These are phyloP conservation scores for Cnidoscolus chayamansa DNA, from an alignment of 441 rosid genomes.

Conservation along the genomic window DNA sequence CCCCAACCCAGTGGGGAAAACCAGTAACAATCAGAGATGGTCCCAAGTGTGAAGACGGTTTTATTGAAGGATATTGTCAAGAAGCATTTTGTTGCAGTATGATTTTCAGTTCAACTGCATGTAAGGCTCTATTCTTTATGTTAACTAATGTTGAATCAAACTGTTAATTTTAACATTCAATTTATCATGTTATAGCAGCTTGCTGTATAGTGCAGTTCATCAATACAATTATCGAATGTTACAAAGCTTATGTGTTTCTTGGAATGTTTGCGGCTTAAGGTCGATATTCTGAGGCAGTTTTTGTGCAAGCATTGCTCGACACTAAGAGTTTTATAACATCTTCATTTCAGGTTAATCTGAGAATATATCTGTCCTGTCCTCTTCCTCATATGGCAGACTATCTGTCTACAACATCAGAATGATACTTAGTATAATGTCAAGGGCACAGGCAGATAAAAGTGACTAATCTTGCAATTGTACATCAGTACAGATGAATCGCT, in stretches of 20 bases:
- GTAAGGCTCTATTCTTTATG: constrained; percentile 7
- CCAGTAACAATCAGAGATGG: constrained; percentile 19
- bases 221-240: constrained; percentile 3
- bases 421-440: background rate
- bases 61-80: constrained; percentile 6
- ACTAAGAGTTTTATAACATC: background rate
- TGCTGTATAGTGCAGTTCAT: constrained; percentile 22
- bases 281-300: background rate
- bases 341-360: background rate
- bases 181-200: constrained; percentile 2
- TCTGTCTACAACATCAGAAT: background rate
- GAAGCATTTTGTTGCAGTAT: constrained; percentile 4
- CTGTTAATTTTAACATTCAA: constrained; percentile 12
- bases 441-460: background rate
- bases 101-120: constrained; percentile 13
- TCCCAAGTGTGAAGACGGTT: constrained; percentile 14
- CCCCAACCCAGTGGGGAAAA: constrained; percentile 34
- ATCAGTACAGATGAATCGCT: background rate
- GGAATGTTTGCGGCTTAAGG: background rate
- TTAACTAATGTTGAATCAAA: background rate
- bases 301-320: background rate
- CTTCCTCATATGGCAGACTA: background rate
- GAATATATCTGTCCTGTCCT: background rate
- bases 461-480: background rate
- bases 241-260: background rate